Percentiles rank a stretch among this genome's conserved stretches.
Evolutionary conservation across 345 rosid genomes (phyloP).

Genomic region (Ailanthus altissimus): DNA sequence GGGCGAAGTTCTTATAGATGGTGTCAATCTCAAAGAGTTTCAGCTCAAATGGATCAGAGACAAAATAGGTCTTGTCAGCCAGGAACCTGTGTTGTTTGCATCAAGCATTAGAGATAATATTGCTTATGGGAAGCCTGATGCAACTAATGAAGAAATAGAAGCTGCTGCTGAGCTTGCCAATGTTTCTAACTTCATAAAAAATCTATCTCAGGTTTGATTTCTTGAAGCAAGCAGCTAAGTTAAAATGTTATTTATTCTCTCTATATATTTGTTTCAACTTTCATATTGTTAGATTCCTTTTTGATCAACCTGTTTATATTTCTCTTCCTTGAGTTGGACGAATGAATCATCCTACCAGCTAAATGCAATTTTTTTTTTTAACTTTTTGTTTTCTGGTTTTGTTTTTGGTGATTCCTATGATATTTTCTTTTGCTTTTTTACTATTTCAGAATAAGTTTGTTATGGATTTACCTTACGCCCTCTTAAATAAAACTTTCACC

Average conservation of each 20-base stretch:
- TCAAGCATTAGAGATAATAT: conserved; percentile 62
- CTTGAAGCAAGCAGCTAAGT: too few species aligned
- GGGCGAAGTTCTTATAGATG: conserved; percentile 60
- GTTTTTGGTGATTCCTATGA: not conserved
- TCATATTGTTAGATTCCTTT: too few species aligned
- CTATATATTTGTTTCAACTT: not conserved
- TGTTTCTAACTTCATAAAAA: conserved; percentile 60
- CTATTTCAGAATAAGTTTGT: not conserved
- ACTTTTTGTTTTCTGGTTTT: too few species aligned
- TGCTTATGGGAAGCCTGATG: conserved; percentile 56
- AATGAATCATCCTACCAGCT: too few species aligned
- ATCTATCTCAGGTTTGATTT: conserved; percentile 76
- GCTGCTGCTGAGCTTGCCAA: conserved; percentile 63
- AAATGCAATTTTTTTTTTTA: too few species aligned
- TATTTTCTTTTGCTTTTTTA: not conserved
- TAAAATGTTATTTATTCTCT: too few species aligned
- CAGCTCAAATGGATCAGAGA: conserved; percentile 67
- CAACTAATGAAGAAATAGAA: conserved; percentile 52
- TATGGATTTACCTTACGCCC: not conserved
- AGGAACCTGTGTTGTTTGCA: conserved; percentile 68
- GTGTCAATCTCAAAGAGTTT: conserved; percentile 52
- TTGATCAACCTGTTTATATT: too few species aligned
- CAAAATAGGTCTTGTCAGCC: conserved; percentile 77
- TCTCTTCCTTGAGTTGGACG: too few species aligned
- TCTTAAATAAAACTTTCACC: not conserved